These are phyloP conservation scores for Phytopythium delawarense DNA, from an alignment of 352 stramenopile species.

Conservation along the genomic window DNA sequence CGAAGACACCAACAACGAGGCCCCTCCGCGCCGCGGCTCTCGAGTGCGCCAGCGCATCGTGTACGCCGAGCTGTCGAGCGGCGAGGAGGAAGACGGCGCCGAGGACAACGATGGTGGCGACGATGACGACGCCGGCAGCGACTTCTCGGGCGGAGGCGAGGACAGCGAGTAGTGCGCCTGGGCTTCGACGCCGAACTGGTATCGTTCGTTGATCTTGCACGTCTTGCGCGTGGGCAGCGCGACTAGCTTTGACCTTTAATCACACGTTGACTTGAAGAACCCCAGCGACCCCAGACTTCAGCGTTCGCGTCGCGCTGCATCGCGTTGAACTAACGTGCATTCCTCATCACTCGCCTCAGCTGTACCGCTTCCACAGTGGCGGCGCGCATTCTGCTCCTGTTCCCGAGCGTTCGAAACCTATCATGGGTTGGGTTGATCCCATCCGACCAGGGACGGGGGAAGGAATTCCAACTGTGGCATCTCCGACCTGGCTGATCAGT, in stretches of 20 bases:
- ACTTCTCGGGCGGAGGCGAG: conserved; percentile 44
- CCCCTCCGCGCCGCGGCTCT: conserved; percentile 26
- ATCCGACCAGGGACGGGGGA: neutral
- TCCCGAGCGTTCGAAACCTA: neutral
- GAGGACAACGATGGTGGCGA: conserved; percentile 27
- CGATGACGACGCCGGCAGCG: conserved; percentile 36
- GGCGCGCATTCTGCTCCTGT: neutral
- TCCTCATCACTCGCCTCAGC: no score
- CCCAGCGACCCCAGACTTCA: no score
- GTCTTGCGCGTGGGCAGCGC: neutral
- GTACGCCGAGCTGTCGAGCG: conserved; percentile 52
- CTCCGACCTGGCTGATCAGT: neutral
- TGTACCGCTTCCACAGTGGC: neutral
- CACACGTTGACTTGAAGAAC: no score
- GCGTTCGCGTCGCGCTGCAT: no score
- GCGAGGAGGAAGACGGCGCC: conserved; percentile 36
- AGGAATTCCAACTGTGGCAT: neutral
- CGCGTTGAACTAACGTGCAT: no score
- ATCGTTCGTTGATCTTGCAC: neutral
- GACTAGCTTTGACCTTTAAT: neutral
- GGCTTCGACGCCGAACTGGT: conserved; percentile 11
- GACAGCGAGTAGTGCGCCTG: conserved; percentile 40
- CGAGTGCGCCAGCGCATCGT: conserved; percentile 40
- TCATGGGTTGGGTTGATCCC: no score
- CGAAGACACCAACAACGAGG: conserved; percentile 11